Base-by-base conservation (phyloP, 2,329 filamentous ascomycete species). In the Colletotrichum lini region DNA sequence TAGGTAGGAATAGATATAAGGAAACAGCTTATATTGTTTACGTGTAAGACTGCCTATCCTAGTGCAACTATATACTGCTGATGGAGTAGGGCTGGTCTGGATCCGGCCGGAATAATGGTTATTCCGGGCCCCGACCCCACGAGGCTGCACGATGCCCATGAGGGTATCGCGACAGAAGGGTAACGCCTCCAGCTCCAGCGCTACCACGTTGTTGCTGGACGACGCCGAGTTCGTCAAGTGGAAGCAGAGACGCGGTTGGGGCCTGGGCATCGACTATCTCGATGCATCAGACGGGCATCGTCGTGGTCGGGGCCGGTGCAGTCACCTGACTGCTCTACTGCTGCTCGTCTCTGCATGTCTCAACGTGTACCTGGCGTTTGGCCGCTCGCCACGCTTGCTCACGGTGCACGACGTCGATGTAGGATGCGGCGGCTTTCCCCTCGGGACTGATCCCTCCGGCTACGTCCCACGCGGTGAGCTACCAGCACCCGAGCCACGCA, bases 341-440 rank as follows among this genome's bases (percentile, higher is more conserved):
- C 47, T 49, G 3, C 12, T 49, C 12, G 16, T 49, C 8, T 49
- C 47, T n/a, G 47, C 47, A 8, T 21, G 47, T 9, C 47, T 49
- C 2, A 49, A 49, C 47, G 47, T 49, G 47, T 49, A 49, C 21
- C 16, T 49, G 47, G 8, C 16, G 47, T 49, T 49, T 21, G 47
- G 47, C 13, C 47, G 47, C n/a, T n/a, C 18, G 21, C 44, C 58
- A 44, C 44, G 44, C 16, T 23, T 35, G 2, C 58, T 60, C 44
- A 60, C 44, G 58, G 2, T 60, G 26, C 58, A 60, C 16, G 58
- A 60, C 26, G 44, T 60, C 26, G 58, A 60, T 35, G 42, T 60
- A 44, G 44, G 58, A 49, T 60, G 58, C 58, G 58, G 44, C 44
- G 16, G 7, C 2, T 60, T 47, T 10, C 58, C 58, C 8, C 58